Base-by-base conservation (phyloP, 306 rosid genomes). In the Fagus sylvatica region DNA sequence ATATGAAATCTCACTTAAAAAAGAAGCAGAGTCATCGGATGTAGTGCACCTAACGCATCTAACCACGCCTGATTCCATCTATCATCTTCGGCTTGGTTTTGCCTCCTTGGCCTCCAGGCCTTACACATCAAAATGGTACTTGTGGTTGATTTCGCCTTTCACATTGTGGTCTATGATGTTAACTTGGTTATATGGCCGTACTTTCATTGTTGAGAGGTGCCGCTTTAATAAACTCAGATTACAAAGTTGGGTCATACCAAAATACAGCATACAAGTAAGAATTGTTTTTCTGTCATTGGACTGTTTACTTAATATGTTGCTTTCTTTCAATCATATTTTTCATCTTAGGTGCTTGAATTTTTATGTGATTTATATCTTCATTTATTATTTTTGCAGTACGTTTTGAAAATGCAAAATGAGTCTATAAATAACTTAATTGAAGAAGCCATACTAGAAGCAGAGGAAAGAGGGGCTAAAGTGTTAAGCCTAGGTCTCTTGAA, bases 201-300 rank as follows among this genome's bases (percentile, higher is more conserved):
- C 83, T 2, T 87, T 87, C 53, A 81, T 84, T 2, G 56, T 66
- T 8, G 88, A 87, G 37, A 67, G 78, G 39, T 71, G 74, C 22
- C 69, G n/a, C 17, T 84, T 76, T 67, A 34, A 60, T 10, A 65
- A 64, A 22, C 76, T 84, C 22, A 84, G 39, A 6, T 17, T 82
- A 51, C 90, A 87, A 11, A 76, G 87, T 42, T 87, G 88, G 90
- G 79, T 55, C 51, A 40, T 87, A 48, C 85, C 88, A 1, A 87
- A 77, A n/a, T 87, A 74, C 43, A 79, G 28, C 0, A 1, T 56
- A 3, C 81, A 83, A 60, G 87, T 83, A 37, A 48, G 78, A 15
- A 48, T 1, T 10, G 5, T 34, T 64, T 15, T 33, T 12, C 34
- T 33, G 13, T 12, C 32, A 9, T 32, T 11, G 8, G 32, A 33